Evolutionary conservation across 2,329 filamentous ascomycete species (phyloP).

Genomic region (Aspergillus spinulosporus): DNA sequence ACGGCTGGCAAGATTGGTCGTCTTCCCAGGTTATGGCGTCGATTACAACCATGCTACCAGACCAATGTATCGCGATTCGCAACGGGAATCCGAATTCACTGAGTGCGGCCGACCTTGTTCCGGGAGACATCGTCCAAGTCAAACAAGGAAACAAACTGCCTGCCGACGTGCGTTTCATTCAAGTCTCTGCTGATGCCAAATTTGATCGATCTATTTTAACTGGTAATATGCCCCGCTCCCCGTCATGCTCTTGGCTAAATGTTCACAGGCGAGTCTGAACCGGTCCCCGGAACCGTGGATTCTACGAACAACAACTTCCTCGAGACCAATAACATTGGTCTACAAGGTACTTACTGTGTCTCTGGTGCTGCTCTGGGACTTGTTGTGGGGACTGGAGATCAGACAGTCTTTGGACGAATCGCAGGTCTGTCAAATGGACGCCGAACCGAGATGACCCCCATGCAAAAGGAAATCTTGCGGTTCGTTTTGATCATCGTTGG

Average conservation of each 20-base stretch:
- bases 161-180: conserved; percentile 69
- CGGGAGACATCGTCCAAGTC: conserved; percentile 68
- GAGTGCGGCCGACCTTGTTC: conserved; percentile 63
- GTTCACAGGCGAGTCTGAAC: conserved; percentile 66
- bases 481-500: conserved; percentile 74
- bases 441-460: conserved; percentile 65
- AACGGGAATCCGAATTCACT: conserved; percentile 55
- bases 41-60: conserved; percentile 78
- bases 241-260: not conserved
- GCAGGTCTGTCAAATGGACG: conserved; percentile 70
- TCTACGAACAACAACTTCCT: conserved; percentile 72
- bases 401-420: conserved; percentile 73
- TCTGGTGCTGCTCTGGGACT: conserved; percentile 66
- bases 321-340: conserved; percentile 72
- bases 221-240: conserved; percentile 41
- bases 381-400: conserved; percentile 70
- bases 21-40: conserved; percentile 75
- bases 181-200: conserved; percentile 67
- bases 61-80: conserved; percentile 65
- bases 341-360: conserved; percentile 78
- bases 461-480: conserved; percentile 71
- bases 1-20: conserved; percentile 73
- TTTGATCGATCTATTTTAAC: conserved; percentile 74
- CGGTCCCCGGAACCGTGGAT: conserved; percentile 64
- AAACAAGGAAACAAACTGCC: conserved; percentile 73